A percentile compares a stretch with the other conserved stretches of the same genome.
phyloP scores from a whole-genome alignment of 129 eudicot genomes.

The Deinandra increscens region DNA sequence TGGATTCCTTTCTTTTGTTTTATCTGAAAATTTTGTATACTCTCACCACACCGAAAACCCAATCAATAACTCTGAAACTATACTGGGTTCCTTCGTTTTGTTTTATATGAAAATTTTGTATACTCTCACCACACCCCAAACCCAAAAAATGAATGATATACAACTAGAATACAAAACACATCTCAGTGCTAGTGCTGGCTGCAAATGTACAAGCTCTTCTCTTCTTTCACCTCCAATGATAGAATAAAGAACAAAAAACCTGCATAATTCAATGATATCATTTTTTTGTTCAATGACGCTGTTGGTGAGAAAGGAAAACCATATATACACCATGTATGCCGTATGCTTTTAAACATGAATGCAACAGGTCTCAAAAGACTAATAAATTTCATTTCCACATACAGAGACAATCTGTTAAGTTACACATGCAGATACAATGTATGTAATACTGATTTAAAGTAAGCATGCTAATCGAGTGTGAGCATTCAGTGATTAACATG shows the following conservation, averaged over 20 bases:
- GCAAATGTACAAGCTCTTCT: constrained; percentile 13
- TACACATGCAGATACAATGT: too few species aligned
- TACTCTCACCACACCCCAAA: too few species aligned
- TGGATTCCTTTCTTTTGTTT: too few species aligned
- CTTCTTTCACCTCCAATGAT: constrained; percentile 33
- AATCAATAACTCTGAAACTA: not conserved
- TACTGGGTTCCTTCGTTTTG: too few species aligned
- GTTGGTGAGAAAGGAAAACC: not conserved
- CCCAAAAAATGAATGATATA: not conserved
- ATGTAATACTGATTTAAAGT: too few species aligned
- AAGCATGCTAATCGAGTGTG: too few species aligned
- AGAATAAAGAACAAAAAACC: constrained; percentile 21
- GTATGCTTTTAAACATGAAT: not conserved
- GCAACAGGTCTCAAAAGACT: not conserved
- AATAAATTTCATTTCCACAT: too few species aligned
- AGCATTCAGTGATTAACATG: too few species aligned
- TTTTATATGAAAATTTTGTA: too few species aligned
- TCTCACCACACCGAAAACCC: constrained; percentile 4
- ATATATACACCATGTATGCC: not conserved
- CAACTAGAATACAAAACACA: constrained; percentile 21
- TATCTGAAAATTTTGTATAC: constrained; percentile 2
- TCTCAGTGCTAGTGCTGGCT: constrained; percentile 3
- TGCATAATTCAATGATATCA: constrained; percentile 11
- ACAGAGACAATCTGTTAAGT: too few species aligned
- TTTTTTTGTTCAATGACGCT: not conserved